These are phyloP conservation scores for Lonicera japonica DNA, from an alignment of 129 eudicot genomes.

Conservation along the genomic window DNA sequence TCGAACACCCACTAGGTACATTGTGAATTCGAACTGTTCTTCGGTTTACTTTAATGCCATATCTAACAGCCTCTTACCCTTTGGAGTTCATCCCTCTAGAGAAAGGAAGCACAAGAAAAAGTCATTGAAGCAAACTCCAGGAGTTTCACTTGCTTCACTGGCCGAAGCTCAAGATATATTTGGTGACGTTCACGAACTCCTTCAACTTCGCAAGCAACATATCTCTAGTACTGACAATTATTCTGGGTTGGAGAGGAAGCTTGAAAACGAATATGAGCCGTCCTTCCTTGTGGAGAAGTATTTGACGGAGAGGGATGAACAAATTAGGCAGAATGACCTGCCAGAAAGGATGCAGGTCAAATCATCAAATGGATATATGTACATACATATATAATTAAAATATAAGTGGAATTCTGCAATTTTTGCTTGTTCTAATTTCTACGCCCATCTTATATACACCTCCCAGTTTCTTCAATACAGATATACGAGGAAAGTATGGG, in stretches of 20 bases:
- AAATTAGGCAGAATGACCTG: background rate
- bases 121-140: background rate
- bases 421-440: background rate
- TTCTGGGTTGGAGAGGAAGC: background rate
- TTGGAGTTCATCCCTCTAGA: background rate
- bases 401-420: too few relatives aligned
- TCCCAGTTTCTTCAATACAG: background rate
- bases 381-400: too few relatives aligned
- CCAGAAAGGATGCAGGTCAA: background rate
- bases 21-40: background rate
- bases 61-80: background rate
- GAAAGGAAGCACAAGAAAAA: background rate
- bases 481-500: background rate
- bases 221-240: background rate
- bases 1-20: background rate
- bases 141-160: background rate
- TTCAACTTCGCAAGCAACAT: background rate
- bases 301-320: background rate
- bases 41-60: background rate
- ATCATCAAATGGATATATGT: too few relatives aligned
- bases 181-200: background rate
- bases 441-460: background rate
- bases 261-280: background rate
- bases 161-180: conserved; percentile 1
- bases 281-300: conserved; percentile 1